Evolutionary conservation across 768 basidiomycete genomes (phyloP), one percentile per base, ranked within the genome.

Genomic region (Mycena amicta): DNA sequence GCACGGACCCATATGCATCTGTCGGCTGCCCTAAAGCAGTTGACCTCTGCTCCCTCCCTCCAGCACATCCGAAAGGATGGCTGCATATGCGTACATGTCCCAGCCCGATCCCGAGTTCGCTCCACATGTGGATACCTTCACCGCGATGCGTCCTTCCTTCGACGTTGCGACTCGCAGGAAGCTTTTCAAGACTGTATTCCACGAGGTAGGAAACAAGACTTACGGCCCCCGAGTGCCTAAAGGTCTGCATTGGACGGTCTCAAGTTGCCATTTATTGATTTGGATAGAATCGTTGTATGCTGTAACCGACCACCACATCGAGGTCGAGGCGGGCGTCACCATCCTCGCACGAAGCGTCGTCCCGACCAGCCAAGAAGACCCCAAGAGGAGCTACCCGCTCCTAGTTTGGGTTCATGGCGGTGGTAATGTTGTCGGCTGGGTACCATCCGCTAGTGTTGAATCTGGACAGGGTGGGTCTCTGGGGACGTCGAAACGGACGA

Each of bases 351-450:
- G 62, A 28, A 59, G 52, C 41, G 50, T 59, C 11, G 23, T 56
- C 12, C 62, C 62, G 5, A 15, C 18, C 37, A 29, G 50, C 20
- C 18, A 53, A 16, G 50, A 47, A 6, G 55, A 43, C 22, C 39
- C 50, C 22, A 15, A 29, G 5, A 15, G 22, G 27, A 63, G 50
- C 1, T 59, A 53, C 25, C 62, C 62, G 12, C 57, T 63, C 29
- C 37, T 63, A 50, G 39, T 63, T 12, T 63, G 62, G 62, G 22
- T 59, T 15, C 62, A 63, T 37, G 61, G 61, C 16, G 61, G 61
- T 51, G 61, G 59, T 60, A 53, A n/a, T 45, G 27, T n/a, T 12
- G 0, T 8, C 18, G 33, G 3, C 39, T 45, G 5, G n/a, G n/a
- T n/a, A n/a, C n/a, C n/a, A n/a, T n/a, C n/a, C n/a, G n/a, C n/a